Percentiles rank a stretch among this genome's conserved stretches.
Conservation (phyloP, 2,329 filamentous ascomycete species). For the Shiraia bambusicola region DNA sequence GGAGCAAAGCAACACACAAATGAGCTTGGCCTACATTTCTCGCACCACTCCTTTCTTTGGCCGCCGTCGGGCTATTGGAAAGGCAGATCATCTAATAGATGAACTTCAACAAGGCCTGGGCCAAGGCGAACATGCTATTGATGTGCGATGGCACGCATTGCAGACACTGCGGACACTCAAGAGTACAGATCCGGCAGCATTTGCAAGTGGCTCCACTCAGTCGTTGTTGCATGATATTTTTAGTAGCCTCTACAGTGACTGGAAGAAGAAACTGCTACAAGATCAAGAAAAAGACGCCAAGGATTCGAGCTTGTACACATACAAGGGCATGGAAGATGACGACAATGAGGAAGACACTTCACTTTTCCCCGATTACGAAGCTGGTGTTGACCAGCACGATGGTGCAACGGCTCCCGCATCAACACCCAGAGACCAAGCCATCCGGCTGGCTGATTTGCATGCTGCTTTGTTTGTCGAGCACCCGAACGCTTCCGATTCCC, state of each 20-base stretch:
- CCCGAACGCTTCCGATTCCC: conserved; percentile 19
- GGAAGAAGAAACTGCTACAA: conserved; percentile 73
- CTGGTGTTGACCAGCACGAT: conserved; percentile 47
- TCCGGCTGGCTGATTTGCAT: conserved; percentile 39
- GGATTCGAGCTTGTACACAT: conserved; percentile 78
- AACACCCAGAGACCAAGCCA: conserved; percentile 36
- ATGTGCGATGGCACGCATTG: conserved; percentile 42
- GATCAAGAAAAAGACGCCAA: conserved; percentile 75
- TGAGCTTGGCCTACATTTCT: conserved; percentile 28
- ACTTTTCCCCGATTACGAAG: conserved; percentile 78
- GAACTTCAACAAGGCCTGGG: conserved; percentile 22
- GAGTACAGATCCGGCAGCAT: conserved; percentile 21
- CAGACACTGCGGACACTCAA: conserved; percentile 27
- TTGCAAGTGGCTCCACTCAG: conserved; percentile 16
- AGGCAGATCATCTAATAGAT: conserved; percentile 19
- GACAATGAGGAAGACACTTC: conserved; percentile 74
- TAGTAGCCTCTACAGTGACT: conserved; percentile 73
- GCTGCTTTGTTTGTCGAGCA: conserved; percentile 32
- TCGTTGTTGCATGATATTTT: conserved; percentile 66
- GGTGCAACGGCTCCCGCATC: conserved; percentile 6
- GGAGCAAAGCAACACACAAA: conserved; percentile 13
- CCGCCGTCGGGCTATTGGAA: conserved; percentile 9
- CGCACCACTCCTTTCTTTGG: conserved; percentile 40
- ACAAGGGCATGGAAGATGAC: conserved; percentile 77
- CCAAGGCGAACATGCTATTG: conserved; percentile 23